Evolutionary conservation across 805 yeast species (phyloP), one percentile per base, ranked within the genome.

Genomic region (Suhomyces faveliae): DNA sequence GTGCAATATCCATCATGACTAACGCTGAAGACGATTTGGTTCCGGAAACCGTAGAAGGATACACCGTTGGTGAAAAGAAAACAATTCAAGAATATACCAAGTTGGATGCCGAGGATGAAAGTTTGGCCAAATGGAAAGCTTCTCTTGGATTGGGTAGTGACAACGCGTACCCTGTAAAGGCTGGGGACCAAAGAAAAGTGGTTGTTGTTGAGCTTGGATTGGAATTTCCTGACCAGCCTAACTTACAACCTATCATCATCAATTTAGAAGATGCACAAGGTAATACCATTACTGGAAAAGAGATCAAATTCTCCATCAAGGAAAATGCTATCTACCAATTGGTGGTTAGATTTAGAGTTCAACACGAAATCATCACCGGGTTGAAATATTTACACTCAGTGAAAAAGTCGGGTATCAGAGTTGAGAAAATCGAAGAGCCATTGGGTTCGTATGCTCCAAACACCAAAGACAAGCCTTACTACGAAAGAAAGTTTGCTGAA

Each of bases 371-470:
- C 55, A 84, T 91, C 57, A 90, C 97, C 1, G 97, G 97, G 1
- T 78, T 91, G 62, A 84, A 85, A 63, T 91, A 90, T 65, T 77
- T 88, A 54, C 96, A 89, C 66, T 81, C 81, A 15, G 85, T 89
- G 53, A 89, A 89, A 67, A 87, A 90, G 63, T 83, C 91, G 1
- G 96, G 96, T 27, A 87, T 91, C 52, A 80, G 91, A 21, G 89
- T 91, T 35, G 96, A 89, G 63, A 88, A 85, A 62, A 70, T 84
- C 38, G 95, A 88, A 54, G 96, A 89, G 65, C 94, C 91, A 40
- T 77, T 89, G 63, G 97, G 97, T 3, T 84, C 94, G 3, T 91
- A 84, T 65, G 91, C 96, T 8, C 97, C 97, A 57, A 87, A 81
- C 64, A 89, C 97, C 3, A 74, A 71, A 48, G 88, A 80, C 38